phyloP scores from a whole-genome alignment of 345 rosid genomes.

The Psidium guajava region DNA sequence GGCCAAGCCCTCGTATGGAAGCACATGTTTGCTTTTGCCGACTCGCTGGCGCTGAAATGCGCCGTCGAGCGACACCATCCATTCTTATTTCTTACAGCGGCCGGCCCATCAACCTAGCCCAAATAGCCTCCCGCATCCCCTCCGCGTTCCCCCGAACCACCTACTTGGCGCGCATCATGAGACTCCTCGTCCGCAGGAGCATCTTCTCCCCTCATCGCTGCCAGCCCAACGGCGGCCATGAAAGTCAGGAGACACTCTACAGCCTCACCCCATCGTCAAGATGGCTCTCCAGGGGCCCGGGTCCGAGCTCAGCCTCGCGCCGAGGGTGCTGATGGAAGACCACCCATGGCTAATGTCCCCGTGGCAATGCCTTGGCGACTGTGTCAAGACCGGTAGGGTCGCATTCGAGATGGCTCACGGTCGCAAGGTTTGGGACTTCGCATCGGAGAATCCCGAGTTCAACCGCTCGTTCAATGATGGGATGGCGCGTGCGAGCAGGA shows the following conservation, averaged over 20 bases:
- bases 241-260: constrained; percentile 15
- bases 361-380: constrained; percentile 10
- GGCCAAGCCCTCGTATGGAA: constrained; percentile 17
- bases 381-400: not conserved
- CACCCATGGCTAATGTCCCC: constrained; percentile 8
- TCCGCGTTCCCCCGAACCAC: constrained; percentile 1
- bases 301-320: constrained; percentile 7
- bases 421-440: not conserved
- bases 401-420: constrained; percentile 11
- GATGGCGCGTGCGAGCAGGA: constrained; percentile 4
- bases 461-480: constrained; percentile 2
- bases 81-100: constrained; percentile 10
- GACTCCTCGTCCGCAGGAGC: constrained; percentile 9
- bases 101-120: constrained; percentile 5
- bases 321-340: constrained; percentile 17
- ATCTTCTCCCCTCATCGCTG: constrained; percentile 2
- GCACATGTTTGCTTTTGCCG: constrained; percentile 10
- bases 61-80: constrained; percentile 23
- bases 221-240: not conserved
- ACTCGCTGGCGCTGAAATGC: constrained; percentile 18
- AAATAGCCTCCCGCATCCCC: constrained; percentile 13
- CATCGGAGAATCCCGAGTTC: not conserved
- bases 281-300: constrained; percentile 21
- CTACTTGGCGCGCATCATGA: constrained; percentile 19
- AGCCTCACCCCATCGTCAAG: constrained; percentile 11